Conservation (phyloP, 306 rosid species). For the Dalbergia cultrata region DNA sequence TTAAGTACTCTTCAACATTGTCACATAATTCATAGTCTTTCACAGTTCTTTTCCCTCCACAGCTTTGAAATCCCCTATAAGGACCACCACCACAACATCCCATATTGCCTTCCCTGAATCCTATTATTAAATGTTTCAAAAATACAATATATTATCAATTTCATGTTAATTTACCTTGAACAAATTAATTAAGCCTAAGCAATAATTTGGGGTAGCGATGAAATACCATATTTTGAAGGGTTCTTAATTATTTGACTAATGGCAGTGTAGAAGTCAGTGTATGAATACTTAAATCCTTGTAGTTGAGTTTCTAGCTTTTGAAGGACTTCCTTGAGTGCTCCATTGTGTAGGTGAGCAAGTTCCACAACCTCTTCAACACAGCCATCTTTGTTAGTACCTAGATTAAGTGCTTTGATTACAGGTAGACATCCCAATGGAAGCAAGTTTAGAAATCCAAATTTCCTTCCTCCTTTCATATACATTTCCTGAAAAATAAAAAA, state of each 20-base stretch:
- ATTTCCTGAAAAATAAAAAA: background rate
- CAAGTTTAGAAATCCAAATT: background rate
- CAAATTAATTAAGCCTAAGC: too few relatives aligned
- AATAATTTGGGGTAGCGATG: too few relatives aligned
- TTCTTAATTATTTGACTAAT: background rate
- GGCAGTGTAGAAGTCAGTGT: background rate
- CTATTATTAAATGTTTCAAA: constrained; percentile 25
- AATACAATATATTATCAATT: too few relatives aligned
- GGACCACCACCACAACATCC: constrained; percentile 66
- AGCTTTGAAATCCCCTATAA: constrained; percentile 55
- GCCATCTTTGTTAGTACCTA: background rate
- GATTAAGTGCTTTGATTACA: background rate
- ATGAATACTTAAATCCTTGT: background rate
- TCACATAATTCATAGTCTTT: constrained; percentile 51
- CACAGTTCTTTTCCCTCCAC: constrained; percentile 56
- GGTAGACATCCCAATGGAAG: background rate
- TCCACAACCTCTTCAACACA: background rate
- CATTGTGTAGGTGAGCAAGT: background rate
- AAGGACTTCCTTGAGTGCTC: background rate
- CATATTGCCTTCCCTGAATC: constrained; percentile 54
- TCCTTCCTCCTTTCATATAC: background rate
- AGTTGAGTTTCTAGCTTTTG: background rate
- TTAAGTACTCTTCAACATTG: constrained; percentile 46
- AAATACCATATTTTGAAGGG: background rate
- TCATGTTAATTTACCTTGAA: background rate